A percentile compares a stretch with the other conserved stretches of the same genome.
Evolutionary conservation across 2,329 filamentous ascomycete genomes (phyloP).

Genomic region (Pseudogymnoascus sp.): DNA sequence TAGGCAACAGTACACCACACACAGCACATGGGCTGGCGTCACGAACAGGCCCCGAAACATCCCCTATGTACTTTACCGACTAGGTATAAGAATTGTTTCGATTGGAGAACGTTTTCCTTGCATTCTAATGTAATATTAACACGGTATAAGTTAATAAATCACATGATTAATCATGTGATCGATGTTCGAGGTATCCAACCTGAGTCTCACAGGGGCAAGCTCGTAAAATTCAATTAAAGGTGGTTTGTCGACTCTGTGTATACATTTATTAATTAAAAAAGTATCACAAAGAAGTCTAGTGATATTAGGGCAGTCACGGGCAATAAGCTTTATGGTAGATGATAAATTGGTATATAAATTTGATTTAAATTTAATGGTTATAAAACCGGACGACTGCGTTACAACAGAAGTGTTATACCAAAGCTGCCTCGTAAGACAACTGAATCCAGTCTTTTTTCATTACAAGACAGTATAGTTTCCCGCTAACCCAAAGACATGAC

Average conservation of each 20-base stretch:
- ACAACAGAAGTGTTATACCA: neutral
- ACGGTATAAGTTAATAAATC: neutral
- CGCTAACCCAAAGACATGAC: neutral
- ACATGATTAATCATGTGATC: conserved; percentile 1
- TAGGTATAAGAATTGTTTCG: neutral
- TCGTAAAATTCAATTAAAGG: too few species aligned
- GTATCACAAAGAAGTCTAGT: too few species aligned
- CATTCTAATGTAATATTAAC: neutral
- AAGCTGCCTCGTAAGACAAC: neutral
- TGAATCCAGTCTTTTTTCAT: neutral
- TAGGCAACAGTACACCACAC: conserved; percentile 6
- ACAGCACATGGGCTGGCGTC: neutral
- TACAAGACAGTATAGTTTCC: neutral
- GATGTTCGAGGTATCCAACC: neutral
- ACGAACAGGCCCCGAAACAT: neutral
- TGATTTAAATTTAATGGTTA: conserved; percentile 1
- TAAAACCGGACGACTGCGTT: neutral
- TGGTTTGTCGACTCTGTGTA: too few species aligned
- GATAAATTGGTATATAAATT: conserved; percentile 36
- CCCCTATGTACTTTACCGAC: neutral
- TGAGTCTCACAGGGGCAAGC: neutral
- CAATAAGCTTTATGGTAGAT: conserved; percentile 13
- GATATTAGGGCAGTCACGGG: too few species aligned
- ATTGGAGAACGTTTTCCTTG: neutral
- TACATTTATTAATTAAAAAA: too few species aligned